Evolutionary conservation across 1,139 yeast genomes (phyloP), one percentile per base, ranked within the genome.

Genomic region (Debaryomyces subglobosus): DNA sequence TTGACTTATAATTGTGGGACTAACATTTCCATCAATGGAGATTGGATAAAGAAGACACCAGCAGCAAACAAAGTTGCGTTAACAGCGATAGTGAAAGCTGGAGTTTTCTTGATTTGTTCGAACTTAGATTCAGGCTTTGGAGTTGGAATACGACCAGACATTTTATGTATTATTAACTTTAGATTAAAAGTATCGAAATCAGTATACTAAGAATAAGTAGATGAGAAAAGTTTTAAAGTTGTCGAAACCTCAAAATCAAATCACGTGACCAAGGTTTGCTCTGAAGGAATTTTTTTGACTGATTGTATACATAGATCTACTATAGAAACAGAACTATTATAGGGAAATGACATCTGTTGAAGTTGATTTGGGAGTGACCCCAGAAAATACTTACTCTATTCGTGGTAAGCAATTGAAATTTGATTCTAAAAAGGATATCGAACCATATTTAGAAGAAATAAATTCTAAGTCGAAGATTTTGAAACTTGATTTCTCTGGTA

Each of bases 401-500:
- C 84, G 89, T 39, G 91, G 92, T 25, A 85, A 86, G 65, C 89
- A 89, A 48, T 64, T 87, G 61, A 92, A 90, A 67, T 82, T 92
- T 55, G 85, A 91, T 62, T 59, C 86, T 2, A 80, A 74, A 25
- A 83, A 74, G n/a, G 97, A 91, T 61, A 86, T 91, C 55, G 77
- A 81, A 58, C 84, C 88, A 12, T 79, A 81, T 60, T 64, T 87
- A 41, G 77, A 77, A 13, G 85, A 84, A 54, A 71, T 90, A 50
- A 62, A 67, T 65, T 55, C 63, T 61, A 50, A 62, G 59, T 39
- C 59, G 18, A 50, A 57, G 30, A 60, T 90, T 52, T 78, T 77
- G 45, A 84, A 82, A 59, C 74, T 92, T 50, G 96, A 89, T 65
- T 77, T 94, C 48, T 86, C 92, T 16, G 99, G 99, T 57, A 94